Evolutionary conservation across 129 eudicot species (phyloP), one percentile per base, ranked within the genome.

Genomic region (Artemisia argyi): DNA sequence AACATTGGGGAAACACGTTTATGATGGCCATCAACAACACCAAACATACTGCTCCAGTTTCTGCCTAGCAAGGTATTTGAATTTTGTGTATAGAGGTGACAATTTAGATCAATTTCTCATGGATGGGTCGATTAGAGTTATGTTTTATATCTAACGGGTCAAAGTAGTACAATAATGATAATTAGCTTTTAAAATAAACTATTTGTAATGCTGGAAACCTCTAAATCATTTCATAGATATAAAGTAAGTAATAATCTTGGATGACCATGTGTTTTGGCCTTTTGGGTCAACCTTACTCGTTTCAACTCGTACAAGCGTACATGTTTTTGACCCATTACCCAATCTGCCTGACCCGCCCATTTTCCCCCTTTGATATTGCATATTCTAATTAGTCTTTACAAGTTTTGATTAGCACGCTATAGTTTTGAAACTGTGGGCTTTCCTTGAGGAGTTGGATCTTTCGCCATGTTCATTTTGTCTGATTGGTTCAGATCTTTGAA

Each of bases 1-100:
- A 89, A 71, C 96, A 87, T 62, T 92, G 98, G 98, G 73, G 74
- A 2, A 80, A 85, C 60, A 76, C 86, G 62, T 92, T 92, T 75
- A 81, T 70, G 85, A 46, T 78, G 28, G 62, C 82, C 73, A 78
- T 89, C 76, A 83, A 68, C 10, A 79, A 77, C 7, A 82, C 60
- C 9, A 80, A 63, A 26, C 68, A 19, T 13, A 20, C 24, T 30
- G 67, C 83, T 73, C 75, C 76, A 11, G 19, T 42, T 71, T 62
- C 81, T 17, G 76, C 54, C 56, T 78, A 60, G 44, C 42, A 66
- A 76, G 85, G 91, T 87, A 81, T 49, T 18, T 15, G 46, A 47
- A 65, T 48, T 16, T 22, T 69, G 49, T 35, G 49, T 50, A 11
- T 19, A 24, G 9, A 18, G 5, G 48, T 69, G 35, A 24, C 19